Percentiles rank a stretch among this genome's conserved stretches.
Conservation (phyloP, 129 eudicot genomes). For the carrot (Daucus carota) region DH1_v3.0 NC_030381.2:54810001-54810500, state of each 20-base stretch:
- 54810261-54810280: background rate
- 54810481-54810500: slow-evolving; percentile 90
- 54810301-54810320: background rate
- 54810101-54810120: slow-evolving; percentile 81
- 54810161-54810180: slow-evolving; percentile 72
- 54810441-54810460: slow-evolving; percentile 77
- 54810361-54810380: slow-evolving; percentile 41
- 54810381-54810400: slow-evolving; percentile 49
- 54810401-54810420: slow-evolving; percentile 71
- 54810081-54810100: slow-evolving; percentile 70
- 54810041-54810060: slow-evolving; percentile 72
- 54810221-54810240: background rate
- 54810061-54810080: slow-evolving; percentile 77
- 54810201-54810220: slow-evolving; percentile 36
- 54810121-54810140: slow-evolving; percentile 62
- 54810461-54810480: slow-evolving; percentile 82
- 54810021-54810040: slow-evolving; percentile 75
- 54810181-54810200: slow-evolving; percentile 68
- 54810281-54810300: background rate
- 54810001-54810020: slow-evolving; percentile 51
- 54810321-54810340: background rate
- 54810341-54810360: background rate
- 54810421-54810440: slow-evolving; percentile 94
- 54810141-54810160: slow-evolving; percentile 72
- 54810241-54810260: background rate